Evolutionary conservation across 2,329 filamentous ascomycete genomes (phyloP), one percentile per base, ranked within the genome.

Genomic region (Sporothrix phasma): DNA sequence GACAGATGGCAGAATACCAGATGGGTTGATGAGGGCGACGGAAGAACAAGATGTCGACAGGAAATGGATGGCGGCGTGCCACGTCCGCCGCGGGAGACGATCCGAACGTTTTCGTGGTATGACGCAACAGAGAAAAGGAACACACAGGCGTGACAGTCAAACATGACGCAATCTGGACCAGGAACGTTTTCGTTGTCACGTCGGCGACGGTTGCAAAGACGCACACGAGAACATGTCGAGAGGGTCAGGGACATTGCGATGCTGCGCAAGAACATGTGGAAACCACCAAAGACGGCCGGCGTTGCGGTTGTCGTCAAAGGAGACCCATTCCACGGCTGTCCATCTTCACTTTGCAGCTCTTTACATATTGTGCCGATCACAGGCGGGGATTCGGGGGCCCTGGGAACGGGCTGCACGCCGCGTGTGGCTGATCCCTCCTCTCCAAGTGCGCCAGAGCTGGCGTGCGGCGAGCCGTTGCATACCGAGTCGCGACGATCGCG

Each of bases 301-400:
- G n/a, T 15, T 37, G 31, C 17, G 26, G n/a, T 37, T 54, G 19
- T 39, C 51, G 51, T 56, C 51, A 56, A 56, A 39, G 31, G 31
- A 15, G 51, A 8, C 5, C 11, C 10, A 24, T 24, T 24, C 51
- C 51, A 19, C 17, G 6, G 3, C 3, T 22, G 5, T 19, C 8
- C 24, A 13, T 11, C 53, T 15, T 37, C 6, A 8, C 15, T 37
- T 37, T 15, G n/a, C 22, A 3, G 2, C 19, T 41, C n/a, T 58
- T 29, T 17, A 58, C 37, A 58, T 58, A 43, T 43, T 58, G 54
- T 58, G 54, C 54, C 22, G 24, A 41, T 58, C 54, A n/a, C 43
- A 24, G 34, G 7, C 34, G 15, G 17, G 41, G 41, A 5, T 5
- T 19, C 19, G 47, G 26, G 47, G 47, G 26, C 7, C 43, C 6